phyloP scores from a whole-genome alignment of 257 asterid genomes.

The Verbascum thapsus region DNA sequence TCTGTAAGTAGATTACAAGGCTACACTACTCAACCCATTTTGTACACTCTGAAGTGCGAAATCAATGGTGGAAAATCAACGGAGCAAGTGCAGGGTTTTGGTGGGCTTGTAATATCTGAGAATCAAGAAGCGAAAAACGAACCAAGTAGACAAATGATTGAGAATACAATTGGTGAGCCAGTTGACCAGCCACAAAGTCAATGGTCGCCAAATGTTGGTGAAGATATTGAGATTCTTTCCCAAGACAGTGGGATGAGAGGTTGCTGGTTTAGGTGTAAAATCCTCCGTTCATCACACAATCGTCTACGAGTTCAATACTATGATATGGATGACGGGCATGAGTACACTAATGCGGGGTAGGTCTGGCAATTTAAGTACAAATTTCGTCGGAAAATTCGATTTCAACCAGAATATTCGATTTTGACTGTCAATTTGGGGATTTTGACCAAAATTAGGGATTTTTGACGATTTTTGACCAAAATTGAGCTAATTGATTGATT shows the following conservation, averaged over 20 bases:
- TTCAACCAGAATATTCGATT: too few relatives aligned
- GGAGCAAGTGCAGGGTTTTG: too few relatives aligned
- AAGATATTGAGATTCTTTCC: constrained; percentile 57
- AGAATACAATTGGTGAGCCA: constrained; percentile 22
- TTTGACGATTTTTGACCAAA: too few relatives aligned
- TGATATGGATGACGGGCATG: constrained; percentile 48
- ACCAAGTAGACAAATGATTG: constrained; percentile 23
- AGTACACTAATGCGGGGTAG: too few relatives aligned
- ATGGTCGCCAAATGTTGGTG: constrained; percentile 21
- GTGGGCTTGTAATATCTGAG: background rate
- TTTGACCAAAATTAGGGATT: too few relatives aligned
- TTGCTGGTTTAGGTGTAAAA: constrained; percentile 68
- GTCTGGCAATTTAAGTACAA: too few relatives aligned
- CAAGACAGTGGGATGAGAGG: constrained; percentile 65
- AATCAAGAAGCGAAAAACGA: constrained; percentile 24
- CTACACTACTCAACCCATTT: constrained; percentile 49
- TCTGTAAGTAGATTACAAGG: constrained; percentile 45
- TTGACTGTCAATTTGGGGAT: too few relatives aligned
- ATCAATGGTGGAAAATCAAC: background rate
- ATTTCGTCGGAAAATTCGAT: too few relatives aligned
- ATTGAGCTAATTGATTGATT: too few relatives aligned
- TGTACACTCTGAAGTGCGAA: constrained; percentile 26
- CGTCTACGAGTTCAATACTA: constrained; percentile 46
- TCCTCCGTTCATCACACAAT: constrained; percentile 36
- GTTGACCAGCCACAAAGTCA: constrained; percentile 18